phyloP scores from a whole-genome alignment of 2,329 filamentous ascomycete species.

The Colletotrichum australisinense region DNA sequence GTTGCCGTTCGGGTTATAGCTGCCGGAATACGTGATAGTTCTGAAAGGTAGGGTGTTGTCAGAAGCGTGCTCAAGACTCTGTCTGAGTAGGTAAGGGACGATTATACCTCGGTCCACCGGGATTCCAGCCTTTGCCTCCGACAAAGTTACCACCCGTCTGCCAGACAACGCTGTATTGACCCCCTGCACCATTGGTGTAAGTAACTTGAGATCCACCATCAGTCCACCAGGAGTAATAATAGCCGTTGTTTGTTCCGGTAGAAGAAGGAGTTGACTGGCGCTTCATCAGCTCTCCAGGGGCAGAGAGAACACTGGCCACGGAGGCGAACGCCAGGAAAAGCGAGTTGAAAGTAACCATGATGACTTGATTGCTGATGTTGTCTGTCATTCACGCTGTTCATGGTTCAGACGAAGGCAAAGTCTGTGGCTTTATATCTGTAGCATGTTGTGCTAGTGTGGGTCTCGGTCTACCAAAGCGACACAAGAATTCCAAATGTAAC shows the following conservation, averaged over 20 bases:
- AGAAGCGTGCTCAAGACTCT: background rate
- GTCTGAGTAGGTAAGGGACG: too few species aligned
- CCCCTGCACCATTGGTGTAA: conserved; percentile 54
- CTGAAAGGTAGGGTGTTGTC: conserved; percentile 14
- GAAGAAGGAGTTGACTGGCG: conserved; percentile 47
- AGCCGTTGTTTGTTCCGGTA: conserved; percentile 52
- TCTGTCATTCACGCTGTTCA: too few species aligned
- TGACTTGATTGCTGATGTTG: background rate
- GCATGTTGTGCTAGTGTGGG: background rate
- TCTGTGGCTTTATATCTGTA: background rate
- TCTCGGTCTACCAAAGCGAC: background rate
- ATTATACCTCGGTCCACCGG: conserved; percentile 59
- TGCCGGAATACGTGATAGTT: conserved; percentile 48
- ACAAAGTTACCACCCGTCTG: conserved; percentile 62
- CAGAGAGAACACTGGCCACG: background rate
- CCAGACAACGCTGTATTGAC: conserved; percentile 59
- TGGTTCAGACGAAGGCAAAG: background rate
- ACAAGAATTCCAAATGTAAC: background rate
- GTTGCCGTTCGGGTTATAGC: conserved; percentile 51
- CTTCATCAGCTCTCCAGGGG: conserved; percentile 17
- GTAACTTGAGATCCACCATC: conserved; percentile 55
- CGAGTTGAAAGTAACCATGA: conserved; percentile 19
- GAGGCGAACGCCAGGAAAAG: conserved; percentile 2
- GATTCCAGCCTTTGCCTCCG: conserved; percentile 69
- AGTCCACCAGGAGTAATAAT: conserved; percentile 62